A percentile compares a stretch with the other conserved stretches of the same genome.
These are phyloP conservation scores for Echria macrotheca DNA, from an alignment of 495 filamentous ascomycete genomes.

Conservation along the genomic window DNA sequence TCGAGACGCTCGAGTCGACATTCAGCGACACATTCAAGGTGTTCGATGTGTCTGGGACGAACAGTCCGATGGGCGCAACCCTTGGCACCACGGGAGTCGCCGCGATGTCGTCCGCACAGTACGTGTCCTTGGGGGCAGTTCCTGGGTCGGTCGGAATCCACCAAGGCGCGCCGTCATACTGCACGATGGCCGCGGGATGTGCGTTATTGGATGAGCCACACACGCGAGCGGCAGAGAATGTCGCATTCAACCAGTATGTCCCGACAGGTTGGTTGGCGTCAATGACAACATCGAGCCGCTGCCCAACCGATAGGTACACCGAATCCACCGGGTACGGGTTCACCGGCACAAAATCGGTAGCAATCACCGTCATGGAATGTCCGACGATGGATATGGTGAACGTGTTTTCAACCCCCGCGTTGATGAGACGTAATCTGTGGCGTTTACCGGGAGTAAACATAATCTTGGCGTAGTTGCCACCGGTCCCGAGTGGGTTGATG, in stretches of 20 bases:
- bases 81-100: conserved; percentile 7
- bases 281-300: conserved; percentile 60
- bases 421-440: conserved; percentile 47
- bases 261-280: conserved; percentile 40
- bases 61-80: background rate
- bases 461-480: conserved; percentile 16
- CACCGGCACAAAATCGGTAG: conserved; percentile 38
- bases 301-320: conserved; percentile 51
- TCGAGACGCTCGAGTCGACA: conserved; percentile 3
- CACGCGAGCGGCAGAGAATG: background rate
- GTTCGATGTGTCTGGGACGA: conserved; percentile 1
- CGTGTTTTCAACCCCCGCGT: conserved; percentile 36
- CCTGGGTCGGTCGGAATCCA: conserved; percentile 7
- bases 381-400: conserved; percentile 30
- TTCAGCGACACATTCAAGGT: background rate
- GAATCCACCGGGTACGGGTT: conserved; percentile 32
- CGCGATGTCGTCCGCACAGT: conserved; percentile 9
- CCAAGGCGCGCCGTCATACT: conserved; percentile 12
- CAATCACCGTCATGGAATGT: conserved; percentile 41
- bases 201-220: background rate
- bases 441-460: conserved; percentile 31
- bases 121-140: conserved; percentile 1
- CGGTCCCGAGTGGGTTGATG: conserved; percentile 25
- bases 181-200: conserved; percentile 13
- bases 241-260: conserved; percentile 9